A percentile compares a stretch with the other conserved stretches of the same genome.
Conservation (phyloP, 1,284 basidiomycete species). For the Sphaerobolus stellatus region DNA sequence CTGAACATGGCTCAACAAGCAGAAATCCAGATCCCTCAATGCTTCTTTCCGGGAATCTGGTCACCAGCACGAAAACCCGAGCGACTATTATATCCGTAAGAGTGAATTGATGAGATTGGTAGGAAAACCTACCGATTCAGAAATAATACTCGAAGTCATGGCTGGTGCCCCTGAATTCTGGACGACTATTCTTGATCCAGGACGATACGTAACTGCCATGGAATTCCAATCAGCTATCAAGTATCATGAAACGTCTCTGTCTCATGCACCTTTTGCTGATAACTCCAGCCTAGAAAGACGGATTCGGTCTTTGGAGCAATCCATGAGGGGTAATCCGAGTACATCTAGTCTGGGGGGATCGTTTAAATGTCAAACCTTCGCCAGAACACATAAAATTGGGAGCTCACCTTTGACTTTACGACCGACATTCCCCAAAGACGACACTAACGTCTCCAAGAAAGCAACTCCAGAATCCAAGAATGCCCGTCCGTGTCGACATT, state of each 20-base stretch:
- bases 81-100: constrained; percentile 31
- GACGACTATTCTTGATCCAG: constrained; percentile 20
- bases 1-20: constrained; percentile 15
- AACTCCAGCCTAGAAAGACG: not conserved
- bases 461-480: constrained; percentile 29
- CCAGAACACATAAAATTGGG: constrained; percentile 7
- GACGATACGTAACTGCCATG: not conserved
- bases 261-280: not conserved
- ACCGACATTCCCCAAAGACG: constrained; percentile 30
- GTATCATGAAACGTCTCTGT: constrained; percentile 16
- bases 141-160: constrained; percentile 32
- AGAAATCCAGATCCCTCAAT: constrained; percentile 4
- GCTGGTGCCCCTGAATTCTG: constrained; percentile 19
- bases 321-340: not conserved
- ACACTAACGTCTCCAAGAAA: constrained; percentile 26
- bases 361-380: not conserved
- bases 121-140: constrained; percentile 17
- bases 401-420: constrained; percentile 4
- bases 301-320: not conserved
- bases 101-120: constrained; percentile 20
- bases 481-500: constrained; percentile 35
- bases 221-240: constrained; percentile 16
- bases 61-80: constrained; percentile 25
- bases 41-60: constrained; percentile 24
- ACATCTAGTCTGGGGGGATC: not conserved